A percentile compares a stretch with the other conserved stretches of the same genome.
phyloP scores from a whole-genome alignment of 768 basidiomycete species.

The Porpolomopsis calyptriformis region DNA sequence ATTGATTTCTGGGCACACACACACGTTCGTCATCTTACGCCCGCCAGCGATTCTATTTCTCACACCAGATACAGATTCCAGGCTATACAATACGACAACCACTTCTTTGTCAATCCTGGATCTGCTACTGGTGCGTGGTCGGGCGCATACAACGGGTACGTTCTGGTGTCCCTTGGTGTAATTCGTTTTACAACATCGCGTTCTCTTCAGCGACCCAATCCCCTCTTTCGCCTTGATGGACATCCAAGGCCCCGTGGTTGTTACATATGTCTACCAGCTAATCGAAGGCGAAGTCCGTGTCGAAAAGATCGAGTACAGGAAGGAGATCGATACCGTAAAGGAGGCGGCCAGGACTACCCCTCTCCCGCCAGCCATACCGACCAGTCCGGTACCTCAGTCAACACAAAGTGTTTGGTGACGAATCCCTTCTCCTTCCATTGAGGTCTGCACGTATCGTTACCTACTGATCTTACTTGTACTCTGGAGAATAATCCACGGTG shows the following conservation, averaged over 20 bases:
- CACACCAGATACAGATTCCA: conserved; percentile 65
- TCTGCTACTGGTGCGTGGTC: conserved; percentile 94
- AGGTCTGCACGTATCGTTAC: no score
- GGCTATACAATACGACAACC: conserved; percentile 80
- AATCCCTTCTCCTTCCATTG: not conserved
- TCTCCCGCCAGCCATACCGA: conserved; percentile 43
- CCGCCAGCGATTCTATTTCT: not conserved
- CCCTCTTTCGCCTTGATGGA: conserved; percentile 98
- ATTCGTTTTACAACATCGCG: conserved; percentile 1
- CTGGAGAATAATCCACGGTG: no score
- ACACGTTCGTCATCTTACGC: conserved; percentile 50
- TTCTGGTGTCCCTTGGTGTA: conserved; percentile 2
- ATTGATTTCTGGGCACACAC: conserved; percentile 86
- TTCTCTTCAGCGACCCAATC: conserved; percentile 55
- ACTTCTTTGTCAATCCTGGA: conserved; percentile 95
- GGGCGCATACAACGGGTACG: conserved; percentile 58
- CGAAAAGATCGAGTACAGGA: conserved; percentile 76
- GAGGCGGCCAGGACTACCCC: conserved; percentile 32
- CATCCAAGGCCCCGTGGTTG: conserved; percentile 92
- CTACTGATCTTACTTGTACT: no score
- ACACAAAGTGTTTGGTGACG: conserved; percentile 7
- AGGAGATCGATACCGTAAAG: conserved; percentile 36
- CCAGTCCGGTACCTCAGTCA: conserved; percentile 19
- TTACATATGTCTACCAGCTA: conserved; percentile 94
- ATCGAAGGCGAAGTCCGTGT: conserved; percentile 91